phyloP scores from a whole-genome alignment of 139 green algal species.

The Pleodorina starrii region DNA sequence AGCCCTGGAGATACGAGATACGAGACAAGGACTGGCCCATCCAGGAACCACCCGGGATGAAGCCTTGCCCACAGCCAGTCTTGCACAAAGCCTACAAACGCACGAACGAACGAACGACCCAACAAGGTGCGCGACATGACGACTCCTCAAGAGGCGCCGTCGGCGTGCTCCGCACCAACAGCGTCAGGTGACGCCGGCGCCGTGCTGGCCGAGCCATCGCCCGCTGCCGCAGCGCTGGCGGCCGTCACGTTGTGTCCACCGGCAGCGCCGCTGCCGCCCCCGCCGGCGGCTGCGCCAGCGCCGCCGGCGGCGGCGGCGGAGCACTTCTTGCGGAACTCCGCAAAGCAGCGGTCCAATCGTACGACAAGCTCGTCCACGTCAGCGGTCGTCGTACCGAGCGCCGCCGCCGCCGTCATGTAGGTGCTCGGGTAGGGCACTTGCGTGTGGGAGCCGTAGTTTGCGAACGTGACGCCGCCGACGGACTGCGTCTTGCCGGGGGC shows the following conservation, averaged over 20 bases:
- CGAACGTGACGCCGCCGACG: slow-evolving; percentile 83
- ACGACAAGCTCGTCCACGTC: slow-evolving; percentile 85
- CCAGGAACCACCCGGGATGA: no score
- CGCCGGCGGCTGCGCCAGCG: no score
- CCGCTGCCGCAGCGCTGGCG: background rate
- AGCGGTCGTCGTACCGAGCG: slow-evolving; percentile 75
- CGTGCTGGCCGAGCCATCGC: background rate
- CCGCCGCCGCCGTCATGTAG: slow-evolving; percentile 92
- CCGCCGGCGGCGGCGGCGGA: background rate
- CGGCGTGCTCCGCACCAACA: background rate
- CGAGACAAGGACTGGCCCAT: no score
- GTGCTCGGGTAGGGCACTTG: slow-evolving; percentile 76
- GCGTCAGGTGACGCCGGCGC: no score
- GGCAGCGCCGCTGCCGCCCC: no score
- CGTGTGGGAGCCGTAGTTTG: slow-evolving; percentile 82
- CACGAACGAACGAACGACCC: no score
- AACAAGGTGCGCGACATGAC: no score
- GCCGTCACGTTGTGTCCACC: no score
- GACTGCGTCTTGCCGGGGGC: slow-evolving; percentile 67
- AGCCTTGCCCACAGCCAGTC: no score
- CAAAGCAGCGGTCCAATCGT: slow-evolving; percentile 61
- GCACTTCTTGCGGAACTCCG: slow-evolving; percentile 42
- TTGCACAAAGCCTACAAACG: no score
- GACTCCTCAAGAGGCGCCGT: no score
- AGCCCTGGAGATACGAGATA: no score